Conservation (phyloP, 108 stramenopile species). For the Epithemia pelagica region DNA sequence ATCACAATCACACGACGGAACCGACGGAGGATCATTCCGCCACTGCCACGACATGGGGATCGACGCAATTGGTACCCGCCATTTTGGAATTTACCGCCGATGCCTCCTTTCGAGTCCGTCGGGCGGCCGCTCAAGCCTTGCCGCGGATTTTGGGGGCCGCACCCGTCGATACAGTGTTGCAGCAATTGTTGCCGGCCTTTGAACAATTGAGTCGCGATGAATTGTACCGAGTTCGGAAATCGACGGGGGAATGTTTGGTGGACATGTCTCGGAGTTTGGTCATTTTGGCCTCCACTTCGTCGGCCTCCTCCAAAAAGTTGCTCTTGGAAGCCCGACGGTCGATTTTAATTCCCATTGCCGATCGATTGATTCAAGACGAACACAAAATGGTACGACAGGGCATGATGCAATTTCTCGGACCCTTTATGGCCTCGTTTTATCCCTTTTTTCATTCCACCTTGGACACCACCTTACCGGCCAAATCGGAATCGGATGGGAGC, state of each 20-base stretch:
- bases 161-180: constrained; percentile 62
- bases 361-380: constrained; percentile 53
- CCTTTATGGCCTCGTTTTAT: constrained; percentile 80
- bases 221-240: constrained; percentile 86
- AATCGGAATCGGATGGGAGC: constrained; percentile 42
- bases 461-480: constrained; percentile 32
- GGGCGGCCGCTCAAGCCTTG: constrained; percentile 87
- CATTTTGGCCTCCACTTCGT: constrained; percentile 23
- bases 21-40: constrained; percentile 35
- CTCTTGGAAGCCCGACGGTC: constrained; percentile 41
- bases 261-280: constrained; percentile 68
- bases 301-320: background rate
- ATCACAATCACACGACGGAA: constrained; percentile 8
- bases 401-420: constrained; percentile 88
- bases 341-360: constrained; percentile 62
- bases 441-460: constrained; percentile 51
- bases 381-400: constrained; percentile 78
- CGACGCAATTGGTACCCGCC: constrained; percentile 64
- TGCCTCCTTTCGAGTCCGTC: constrained; percentile 90
- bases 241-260: constrained; percentile 78
- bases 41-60: background rate
- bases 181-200: constrained; percentile 87
- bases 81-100: constrained; percentile 84
- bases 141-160: constrained; percentile 84
- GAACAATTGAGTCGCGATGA: constrained; percentile 84